A percentile compares a stretch with the other conserved stretches of the same genome.
These are phyloP conservation scores for Nicotiana noctiflora DNA, from an alignment of 257 asterid species.

Conservation along the genomic window DNA sequence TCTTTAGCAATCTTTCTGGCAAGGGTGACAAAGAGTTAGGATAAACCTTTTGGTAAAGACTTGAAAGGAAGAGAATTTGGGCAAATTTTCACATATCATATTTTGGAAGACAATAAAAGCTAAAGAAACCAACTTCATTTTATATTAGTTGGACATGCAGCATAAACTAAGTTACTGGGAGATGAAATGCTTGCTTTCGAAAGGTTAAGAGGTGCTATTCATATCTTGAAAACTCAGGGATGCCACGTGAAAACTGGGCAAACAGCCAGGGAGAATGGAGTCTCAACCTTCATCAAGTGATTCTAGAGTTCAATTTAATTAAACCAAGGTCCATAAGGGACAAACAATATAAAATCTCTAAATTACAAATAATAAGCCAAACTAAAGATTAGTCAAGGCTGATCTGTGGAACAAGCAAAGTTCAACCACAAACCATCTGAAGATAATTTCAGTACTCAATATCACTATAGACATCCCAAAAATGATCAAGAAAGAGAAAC, in stretches of 20 bases:
- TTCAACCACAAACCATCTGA: neutral
- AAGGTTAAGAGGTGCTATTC: neutral
- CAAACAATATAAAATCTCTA: neutral
- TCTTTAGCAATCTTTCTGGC: neutral
- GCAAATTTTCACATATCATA: neutral
- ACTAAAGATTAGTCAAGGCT: neutral
- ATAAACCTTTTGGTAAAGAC: neutral
- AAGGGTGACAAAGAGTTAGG: neutral
- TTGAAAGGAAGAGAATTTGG: neutral
- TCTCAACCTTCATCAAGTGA: neutral
- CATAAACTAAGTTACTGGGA: neutral
- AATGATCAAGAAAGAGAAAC: neutral
- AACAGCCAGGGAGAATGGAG: neutral
- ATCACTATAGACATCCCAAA: neutral
- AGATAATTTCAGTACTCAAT: neutral
- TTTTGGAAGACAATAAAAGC: neutral
- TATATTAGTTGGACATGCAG: neutral
- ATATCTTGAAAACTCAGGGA: neutral
- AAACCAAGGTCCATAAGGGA: neutral
- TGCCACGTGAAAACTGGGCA: neutral
- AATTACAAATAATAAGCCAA: neutral
- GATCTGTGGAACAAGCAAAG: neutral
- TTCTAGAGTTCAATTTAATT: neutral
- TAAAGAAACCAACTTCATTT: neutral
- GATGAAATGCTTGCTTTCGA: neutral